phyloP scores from a whole-genome alignment of 2,329 filamentous ascomycete genomes.

The Helotiales sp. region DNA sequence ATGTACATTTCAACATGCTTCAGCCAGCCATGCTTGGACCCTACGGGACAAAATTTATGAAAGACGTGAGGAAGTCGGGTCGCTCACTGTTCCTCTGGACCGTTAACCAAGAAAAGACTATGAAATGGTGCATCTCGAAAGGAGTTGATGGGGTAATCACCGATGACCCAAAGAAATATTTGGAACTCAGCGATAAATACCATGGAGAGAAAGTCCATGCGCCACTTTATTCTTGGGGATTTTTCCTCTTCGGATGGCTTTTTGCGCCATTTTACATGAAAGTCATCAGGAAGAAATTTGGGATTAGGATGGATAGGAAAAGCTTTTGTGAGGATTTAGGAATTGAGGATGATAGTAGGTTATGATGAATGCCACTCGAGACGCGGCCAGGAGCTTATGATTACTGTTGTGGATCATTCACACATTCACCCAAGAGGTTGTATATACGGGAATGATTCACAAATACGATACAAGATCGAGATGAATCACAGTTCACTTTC shows the following conservation, averaged over 20 bases:
- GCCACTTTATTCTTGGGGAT: slow-evolving; percentile 10
- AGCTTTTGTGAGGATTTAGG: background rate
- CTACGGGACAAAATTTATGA: slow-evolving; percentile 65
- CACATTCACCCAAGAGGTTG: background rate
- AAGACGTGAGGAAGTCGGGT: slow-evolving; percentile 53
- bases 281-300: slow-evolving; percentile 25
- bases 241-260: slow-evolving; percentile 23
- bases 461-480: background rate
- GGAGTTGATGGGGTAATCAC: slow-evolving; percentile 80
- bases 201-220: slow-evolving; percentile 24
- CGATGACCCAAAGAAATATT: slow-evolving; percentile 72
- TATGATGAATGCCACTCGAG: background rate
- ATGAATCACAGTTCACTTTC: background rate
- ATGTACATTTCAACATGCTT: slow-evolving; percentile 77
- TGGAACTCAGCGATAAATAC: slow-evolving; percentile 54
- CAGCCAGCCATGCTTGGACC: slow-evolving; percentile 68
- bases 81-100: slow-evolving; percentile 80
- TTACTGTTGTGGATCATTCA: background rate
- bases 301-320: slow-evolving; percentile 1
- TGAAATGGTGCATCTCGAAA: slow-evolving; percentile 75
- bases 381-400: background rate
- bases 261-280: slow-evolving; percentile 21
- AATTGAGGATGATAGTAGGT: background rate
- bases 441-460: background rate
- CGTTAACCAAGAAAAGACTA: slow-evolving; percentile 74